Evolutionary conservation across 192 early-diverging fungal genomes (phyloP).

Genomic region (Mortierella antarctica): DNA sequence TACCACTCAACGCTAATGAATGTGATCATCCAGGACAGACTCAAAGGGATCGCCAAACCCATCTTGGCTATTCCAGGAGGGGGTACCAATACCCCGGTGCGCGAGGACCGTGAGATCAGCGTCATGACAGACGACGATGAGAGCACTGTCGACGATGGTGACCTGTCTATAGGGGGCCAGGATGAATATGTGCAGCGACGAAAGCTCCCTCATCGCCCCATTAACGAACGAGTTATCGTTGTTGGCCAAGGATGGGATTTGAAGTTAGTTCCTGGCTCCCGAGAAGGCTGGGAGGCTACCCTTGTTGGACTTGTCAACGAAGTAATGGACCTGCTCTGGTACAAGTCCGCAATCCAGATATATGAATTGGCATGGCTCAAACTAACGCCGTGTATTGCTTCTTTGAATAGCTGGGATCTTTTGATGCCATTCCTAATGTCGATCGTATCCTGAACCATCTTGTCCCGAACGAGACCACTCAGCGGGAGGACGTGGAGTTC

Average conservation of each 20-base stretch:
- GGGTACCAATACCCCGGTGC: background rate
- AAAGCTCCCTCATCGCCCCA: conserved; percentile 20
- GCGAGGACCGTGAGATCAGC: conserved; percentile 34
- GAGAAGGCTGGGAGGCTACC: conserved; percentile 59
- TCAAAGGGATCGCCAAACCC: conserved; percentile 47
- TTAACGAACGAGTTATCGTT: conserved; percentile 53
- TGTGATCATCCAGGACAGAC: conserved; percentile 57
- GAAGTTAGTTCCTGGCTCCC: conserved; percentile 26
- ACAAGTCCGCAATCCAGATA: background rate
- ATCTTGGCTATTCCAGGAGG: conserved; percentile 6
- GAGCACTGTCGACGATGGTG: conserved; percentile 29
- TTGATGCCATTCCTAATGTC: conserved; percentile 55
- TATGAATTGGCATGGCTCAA: background rate
- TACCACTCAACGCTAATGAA: conserved; percentile 63
- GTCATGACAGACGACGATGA: conserved; percentile 44
- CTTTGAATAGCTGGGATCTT: conserved; percentile 56
- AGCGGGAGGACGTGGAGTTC: conserved; percentile 53
- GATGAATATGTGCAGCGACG: conserved; percentile 27
- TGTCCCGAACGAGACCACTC: conserved; percentile 49
- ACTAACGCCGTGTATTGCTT: background rate
- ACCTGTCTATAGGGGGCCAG: conserved; percentile 20
- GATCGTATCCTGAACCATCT: conserved; percentile 59
- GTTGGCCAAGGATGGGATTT: conserved; percentile 60
- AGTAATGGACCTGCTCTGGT: conserved; percentile 13
- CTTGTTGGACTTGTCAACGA: conserved; percentile 65